A percentile compares a stretch with the other conserved stretches of the same genome.
These are phyloP conservation scores for Leishmania martiniquensis DNA, from an alignment of 208 protist genomes.

Conservation along the genomic window DNA sequence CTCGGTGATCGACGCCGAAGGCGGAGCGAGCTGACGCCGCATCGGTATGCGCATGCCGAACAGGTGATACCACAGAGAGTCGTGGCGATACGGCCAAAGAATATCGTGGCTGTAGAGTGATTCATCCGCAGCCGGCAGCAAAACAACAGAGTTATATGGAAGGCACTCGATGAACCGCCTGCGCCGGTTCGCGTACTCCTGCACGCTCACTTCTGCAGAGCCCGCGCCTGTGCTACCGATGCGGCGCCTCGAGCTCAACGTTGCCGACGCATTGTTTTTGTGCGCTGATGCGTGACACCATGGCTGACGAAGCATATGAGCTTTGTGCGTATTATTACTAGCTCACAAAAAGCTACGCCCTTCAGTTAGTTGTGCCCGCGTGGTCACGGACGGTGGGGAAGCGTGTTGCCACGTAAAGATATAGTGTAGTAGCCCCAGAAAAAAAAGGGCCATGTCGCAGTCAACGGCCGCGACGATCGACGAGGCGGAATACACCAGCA, in stretches of 20 bases:
- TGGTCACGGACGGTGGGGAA: not conserved
- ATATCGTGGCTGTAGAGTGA: constrained; percentile 40
- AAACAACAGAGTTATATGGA: constrained; percentile 36
- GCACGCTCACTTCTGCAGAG: constrained; percentile 5
- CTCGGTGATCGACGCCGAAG: constrained; percentile 9
- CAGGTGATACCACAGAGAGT: constrained; percentile 58
- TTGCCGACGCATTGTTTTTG: not conserved
- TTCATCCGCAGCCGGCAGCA: constrained; percentile 50
- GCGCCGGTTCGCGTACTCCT: constrained; percentile 44
- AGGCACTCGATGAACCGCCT: constrained; percentile 34
- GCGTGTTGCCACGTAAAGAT: not conserved
- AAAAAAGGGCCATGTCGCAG: not conserved
- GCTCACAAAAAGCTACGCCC: too few species aligned
- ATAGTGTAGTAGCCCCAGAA: not conserved
- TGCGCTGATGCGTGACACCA: constrained; percentile 1
- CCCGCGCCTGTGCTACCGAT: not conserved
- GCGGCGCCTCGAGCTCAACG: not conserved
- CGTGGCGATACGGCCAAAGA: constrained; percentile 36
- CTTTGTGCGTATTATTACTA: too few species aligned
- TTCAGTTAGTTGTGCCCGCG: not conserved
- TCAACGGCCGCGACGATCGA: not conserved
- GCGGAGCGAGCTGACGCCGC: constrained; percentile 30
- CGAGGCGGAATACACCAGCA: not conserved
- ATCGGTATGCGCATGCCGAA: constrained; percentile 41
- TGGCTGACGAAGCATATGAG: constrained; percentile 6